Conservation (phyloP, 2,329 filamentous ascomycete genomes). For the Colletotrichum sp. region DNA sequence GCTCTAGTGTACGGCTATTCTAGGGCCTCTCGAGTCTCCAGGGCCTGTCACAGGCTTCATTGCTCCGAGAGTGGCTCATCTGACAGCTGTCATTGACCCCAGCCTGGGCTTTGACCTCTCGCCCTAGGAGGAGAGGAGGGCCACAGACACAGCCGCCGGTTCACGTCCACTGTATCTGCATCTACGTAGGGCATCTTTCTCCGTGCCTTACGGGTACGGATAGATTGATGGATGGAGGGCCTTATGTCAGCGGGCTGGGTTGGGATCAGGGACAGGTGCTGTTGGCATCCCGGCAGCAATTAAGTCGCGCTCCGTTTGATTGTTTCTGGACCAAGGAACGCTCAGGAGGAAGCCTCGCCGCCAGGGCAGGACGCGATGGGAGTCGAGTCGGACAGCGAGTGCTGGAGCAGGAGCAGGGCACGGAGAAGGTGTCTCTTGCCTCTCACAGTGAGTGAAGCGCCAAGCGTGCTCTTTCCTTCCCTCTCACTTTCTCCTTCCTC, state of each 20-base stretch:
- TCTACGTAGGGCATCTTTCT: neutral
- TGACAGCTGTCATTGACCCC: constrained; percentile 8
- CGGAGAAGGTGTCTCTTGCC: neutral
- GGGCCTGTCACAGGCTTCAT: neutral
- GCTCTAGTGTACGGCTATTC: neutral
- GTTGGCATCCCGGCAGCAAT: neutral
- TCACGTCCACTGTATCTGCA: neutral
- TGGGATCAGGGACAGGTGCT: neutral
- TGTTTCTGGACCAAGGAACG: neutral
- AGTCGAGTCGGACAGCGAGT: neutral
- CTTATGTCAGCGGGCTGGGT: neutral
- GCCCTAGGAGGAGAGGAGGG: neutral
- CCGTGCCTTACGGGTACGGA: neutral
- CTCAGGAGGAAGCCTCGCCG: neutral
- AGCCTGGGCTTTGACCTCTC: neutral
- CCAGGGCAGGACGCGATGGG: neutral
- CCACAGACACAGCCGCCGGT: neutral
- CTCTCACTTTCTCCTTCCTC: neutral
- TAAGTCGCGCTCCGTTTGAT: neutral
- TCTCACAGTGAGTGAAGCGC: neutral
- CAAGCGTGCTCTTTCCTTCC: neutral
- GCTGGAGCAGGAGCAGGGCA: neutral
- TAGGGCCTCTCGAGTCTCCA: neutral
- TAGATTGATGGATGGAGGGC: neutral
- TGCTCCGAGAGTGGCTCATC: constrained; percentile 3